Conservation (phyloP, 148 eudicot species). For the Cornus suecica region DNA sequence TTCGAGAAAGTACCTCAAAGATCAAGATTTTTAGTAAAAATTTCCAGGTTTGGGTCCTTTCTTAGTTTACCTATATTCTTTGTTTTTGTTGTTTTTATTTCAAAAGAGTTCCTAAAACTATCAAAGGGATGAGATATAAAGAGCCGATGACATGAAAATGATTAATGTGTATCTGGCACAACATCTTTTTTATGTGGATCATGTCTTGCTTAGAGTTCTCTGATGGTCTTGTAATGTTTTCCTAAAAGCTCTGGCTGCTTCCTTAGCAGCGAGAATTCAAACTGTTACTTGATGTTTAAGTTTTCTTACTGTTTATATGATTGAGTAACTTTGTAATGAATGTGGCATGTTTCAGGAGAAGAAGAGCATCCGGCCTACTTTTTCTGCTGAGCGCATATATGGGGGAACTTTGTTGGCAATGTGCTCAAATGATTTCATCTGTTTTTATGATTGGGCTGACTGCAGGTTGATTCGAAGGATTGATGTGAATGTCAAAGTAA, state of each 20-base stretch:
- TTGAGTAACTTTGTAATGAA: conserved; percentile 11
- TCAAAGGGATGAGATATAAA: too few relatives aligned
- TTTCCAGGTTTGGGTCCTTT: conserved; percentile 63
- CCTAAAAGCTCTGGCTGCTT: neutral
- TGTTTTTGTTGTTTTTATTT: neutral
- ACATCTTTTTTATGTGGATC: neutral
- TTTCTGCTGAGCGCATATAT: conserved; percentile 89
- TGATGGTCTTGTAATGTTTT: neutral
- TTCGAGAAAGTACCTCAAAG: conserved; percentile 96
- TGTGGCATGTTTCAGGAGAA: conserved; percentile 64
- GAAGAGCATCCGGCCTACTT: conserved; percentile 88
- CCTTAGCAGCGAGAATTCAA: neutral
- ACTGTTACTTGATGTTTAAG: neutral
- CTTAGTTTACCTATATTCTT: neutral
- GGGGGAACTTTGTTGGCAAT: conserved; percentile 91
- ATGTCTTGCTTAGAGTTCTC: neutral
- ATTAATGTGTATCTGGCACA: neutral
- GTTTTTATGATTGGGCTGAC: conserved; percentile 98
- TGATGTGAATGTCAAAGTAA: conserved; percentile 93
- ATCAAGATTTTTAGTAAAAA: conserved; percentile 84
- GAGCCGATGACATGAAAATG: neutral
- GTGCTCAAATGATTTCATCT: conserved; percentile 97
- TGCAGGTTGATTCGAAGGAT: conserved; percentile 90
- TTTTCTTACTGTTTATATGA: conserved; percentile 10
- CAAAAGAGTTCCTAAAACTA: neutral